Evolutionary conservation across 139 green algal genomes (phyloP).

Genomic region (Pleodorina starrii): DNA sequence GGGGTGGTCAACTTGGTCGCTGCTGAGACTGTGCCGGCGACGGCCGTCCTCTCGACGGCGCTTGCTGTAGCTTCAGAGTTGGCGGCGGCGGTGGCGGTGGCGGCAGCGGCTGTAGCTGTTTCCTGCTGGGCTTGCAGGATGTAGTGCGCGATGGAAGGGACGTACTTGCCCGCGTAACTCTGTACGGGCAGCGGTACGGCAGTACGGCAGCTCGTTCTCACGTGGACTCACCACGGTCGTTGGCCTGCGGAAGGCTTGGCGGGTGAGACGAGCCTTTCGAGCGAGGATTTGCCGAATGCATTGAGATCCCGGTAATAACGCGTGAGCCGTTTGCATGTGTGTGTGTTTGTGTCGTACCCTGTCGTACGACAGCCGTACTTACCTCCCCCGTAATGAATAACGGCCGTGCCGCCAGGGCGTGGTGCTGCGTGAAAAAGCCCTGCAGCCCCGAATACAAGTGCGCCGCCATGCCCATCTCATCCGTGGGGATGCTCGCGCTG

Average conservation of each 20-base stretch:
- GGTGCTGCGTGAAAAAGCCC: conserved; percentile 53
- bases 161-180: conserved; percentile 76
- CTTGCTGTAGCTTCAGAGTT: too few relatives aligned
- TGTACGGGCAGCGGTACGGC: neutral
- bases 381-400: conserved; percentile 75
- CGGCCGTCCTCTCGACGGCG: neutral
- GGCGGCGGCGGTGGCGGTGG: neutral
- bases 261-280: too few relatives aligned
- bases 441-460: conserved; percentile 70
- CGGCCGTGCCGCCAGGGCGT: conserved; percentile 52
- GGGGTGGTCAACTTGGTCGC: too few relatives aligned
- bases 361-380: too few relatives aligned
- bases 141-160: conserved; percentile 76
- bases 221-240: too few relatives aligned
- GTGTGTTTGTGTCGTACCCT: too few relatives aligned
- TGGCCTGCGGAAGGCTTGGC: too few relatives aligned
- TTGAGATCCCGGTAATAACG: too few relatives aligned
- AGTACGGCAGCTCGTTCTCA: neutral
- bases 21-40: too few relatives aligned
- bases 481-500: conserved; percentile 53
- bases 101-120: neutral
- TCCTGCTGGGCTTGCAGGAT: conserved; percentile 64
- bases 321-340: too few relatives aligned
- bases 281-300: too few relatives aligned
- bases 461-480: conserved; percentile 69